A percentile compares a stretch with the other conserved stretches of the same genome.
These are phyloP conservation scores for Pythium dissimile DNA, from an alignment of 352 stramenopile genomes.

Conservation along the genomic window DNA sequence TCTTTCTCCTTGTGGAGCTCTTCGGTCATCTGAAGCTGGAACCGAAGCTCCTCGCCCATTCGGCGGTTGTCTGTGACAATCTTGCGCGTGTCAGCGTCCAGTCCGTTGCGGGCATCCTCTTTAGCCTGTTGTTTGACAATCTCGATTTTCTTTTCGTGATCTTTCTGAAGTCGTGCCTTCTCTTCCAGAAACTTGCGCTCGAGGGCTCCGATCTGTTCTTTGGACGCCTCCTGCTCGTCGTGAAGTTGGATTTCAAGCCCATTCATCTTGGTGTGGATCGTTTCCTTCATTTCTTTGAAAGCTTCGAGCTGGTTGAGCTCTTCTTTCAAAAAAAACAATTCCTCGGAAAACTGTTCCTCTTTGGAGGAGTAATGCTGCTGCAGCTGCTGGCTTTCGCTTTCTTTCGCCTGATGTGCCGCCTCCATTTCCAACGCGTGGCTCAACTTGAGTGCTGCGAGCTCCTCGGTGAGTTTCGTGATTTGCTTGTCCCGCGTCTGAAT, in stretches of 20 bases:
- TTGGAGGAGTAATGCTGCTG: slow-evolving; percentile 40
- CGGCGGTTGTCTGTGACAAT: slow-evolving; percentile 91
- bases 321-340: slow-evolving; percentile 60
- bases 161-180: slow-evolving; percentile 78
- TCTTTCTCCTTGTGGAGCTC: slow-evolving; percentile 86
- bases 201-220: slow-evolving; percentile 56
- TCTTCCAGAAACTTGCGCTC: slow-evolving; percentile 89
- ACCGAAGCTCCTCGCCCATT: slow-evolving; percentile 92
- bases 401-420: slow-evolving; percentile 39
- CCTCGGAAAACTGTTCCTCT: slow-evolving; percentile 50
- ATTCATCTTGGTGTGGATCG: slow-evolving; percentile 47
- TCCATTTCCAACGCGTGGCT: slow-evolving; percentile 62
- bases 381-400: slow-evolving; percentile 41
- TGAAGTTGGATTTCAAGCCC: slow-evolving; percentile 64
- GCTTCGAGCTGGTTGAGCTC: slow-evolving; percentile 64
- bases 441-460: slow-evolving; percentile 63
- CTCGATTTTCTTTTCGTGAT: slow-evolving; percentile 83
- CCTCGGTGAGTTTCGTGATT: slow-evolving; percentile 76
- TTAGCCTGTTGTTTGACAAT: slow-evolving; percentile 86
- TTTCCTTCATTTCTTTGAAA: slow-evolving; percentile 71
- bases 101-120: slow-evolving; percentile 85
- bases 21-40: slow-evolving; percentile 88
- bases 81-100: slow-evolving; percentile 89
- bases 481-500: slow-evolving; percentile 83
- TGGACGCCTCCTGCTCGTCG: slow-evolving; percentile 41